Base-by-base conservation (phyloP, 441 rosid species). In the Raphanus hybrid region DNA sequence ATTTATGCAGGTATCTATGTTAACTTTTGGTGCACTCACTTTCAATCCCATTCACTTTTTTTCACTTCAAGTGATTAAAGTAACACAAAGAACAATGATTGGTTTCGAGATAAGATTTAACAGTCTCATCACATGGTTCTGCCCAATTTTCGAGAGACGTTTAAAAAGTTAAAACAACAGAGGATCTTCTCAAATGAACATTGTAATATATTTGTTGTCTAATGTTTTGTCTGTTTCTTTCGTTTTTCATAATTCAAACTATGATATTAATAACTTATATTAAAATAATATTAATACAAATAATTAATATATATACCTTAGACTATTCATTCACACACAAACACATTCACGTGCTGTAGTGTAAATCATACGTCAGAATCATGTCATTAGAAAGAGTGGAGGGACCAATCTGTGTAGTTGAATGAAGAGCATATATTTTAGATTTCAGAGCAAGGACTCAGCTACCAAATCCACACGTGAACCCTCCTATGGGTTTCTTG, bases 391-490 rank as follows among this genome's bases (percentile, higher is more conserved):
- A 8, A 26, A 41, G 60, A 55, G 60, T 50, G 32, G 10, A 66
- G 79, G 74, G 80, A 77, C 80, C 75, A 70, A 64, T 70, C 41
- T 64, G 16, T 41, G 15, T 16, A 76, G 70, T 64, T 65, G 67
- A 58, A 71, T 18, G 68, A 77, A 71, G 67, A 55, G 8, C 50
- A 64, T 77, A 57, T 57, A 55, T 16, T 41, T 76, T 70, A 69
- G 70, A 62, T 26, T 76, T 67, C 52, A 55, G 64, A 59, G 55
- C 3, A 34, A 69, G 64, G 37, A 60, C 64, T 27, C 37, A 60
- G 18, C 64, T 11, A 27, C 16, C 64, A 60, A 60, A 6, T 32
- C n/a, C 68, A 71, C 73, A 71, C 76, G 81, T 78, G 81, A 78
- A 64, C 71, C 64, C 48, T 41, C 27, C 26, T 55, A 32, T 67